Evolutionary conservation across 1,139 yeast genomes (phyloP).

Genomic region (Diutina neorugosa): DNA sequence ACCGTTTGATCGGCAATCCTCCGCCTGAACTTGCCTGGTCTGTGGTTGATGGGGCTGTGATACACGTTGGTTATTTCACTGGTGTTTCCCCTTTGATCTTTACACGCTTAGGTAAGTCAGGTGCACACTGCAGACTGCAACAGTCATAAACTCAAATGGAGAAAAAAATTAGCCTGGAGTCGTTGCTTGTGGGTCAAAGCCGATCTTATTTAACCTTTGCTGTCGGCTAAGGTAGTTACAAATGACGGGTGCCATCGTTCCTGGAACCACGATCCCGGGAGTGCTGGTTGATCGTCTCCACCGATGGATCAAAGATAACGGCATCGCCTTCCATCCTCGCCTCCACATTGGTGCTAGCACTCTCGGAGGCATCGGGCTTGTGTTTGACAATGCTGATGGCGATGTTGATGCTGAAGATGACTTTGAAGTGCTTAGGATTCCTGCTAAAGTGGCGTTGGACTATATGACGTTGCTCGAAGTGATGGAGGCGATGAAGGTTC

Average conservation of each 20-base stretch:
- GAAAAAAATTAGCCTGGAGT: not conserved
- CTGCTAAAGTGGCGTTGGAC: constrained; percentile 18
- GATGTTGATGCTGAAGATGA: constrained; percentile 8
- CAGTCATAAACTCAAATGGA: not conserved
- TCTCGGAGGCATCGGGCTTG: constrained; percentile 26
- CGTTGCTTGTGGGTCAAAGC: too few relatives aligned
- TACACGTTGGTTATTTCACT: not conserved
- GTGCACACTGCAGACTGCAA: not conserved
- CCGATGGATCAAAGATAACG: constrained; percentile 3
- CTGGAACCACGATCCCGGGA: not conserved
- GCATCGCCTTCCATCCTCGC: constrained; percentile 10
- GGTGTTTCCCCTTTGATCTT: not conserved
- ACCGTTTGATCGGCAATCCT: not conserved
- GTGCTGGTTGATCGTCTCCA: not conserved
- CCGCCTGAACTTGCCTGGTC: not conserved
- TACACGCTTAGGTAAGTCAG: too few relatives aligned
- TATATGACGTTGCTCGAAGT: constrained; percentile 18
- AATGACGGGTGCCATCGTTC: not conserved
- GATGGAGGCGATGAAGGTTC: constrained; percentile 13
- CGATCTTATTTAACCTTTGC: too few relatives aligned
- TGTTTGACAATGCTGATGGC: constrained; percentile 9
- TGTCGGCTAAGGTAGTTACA: not conserved
- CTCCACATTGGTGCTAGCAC: constrained; percentile 14
- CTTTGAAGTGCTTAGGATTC: constrained; percentile 23
- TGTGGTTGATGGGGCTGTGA: not conserved